These are phyloP conservation scores for Paraphoma chrysanthemicola DNA, from an alignment of 2,329 filamentous ascomycete genomes.

Conservation along the genomic window DNA sequence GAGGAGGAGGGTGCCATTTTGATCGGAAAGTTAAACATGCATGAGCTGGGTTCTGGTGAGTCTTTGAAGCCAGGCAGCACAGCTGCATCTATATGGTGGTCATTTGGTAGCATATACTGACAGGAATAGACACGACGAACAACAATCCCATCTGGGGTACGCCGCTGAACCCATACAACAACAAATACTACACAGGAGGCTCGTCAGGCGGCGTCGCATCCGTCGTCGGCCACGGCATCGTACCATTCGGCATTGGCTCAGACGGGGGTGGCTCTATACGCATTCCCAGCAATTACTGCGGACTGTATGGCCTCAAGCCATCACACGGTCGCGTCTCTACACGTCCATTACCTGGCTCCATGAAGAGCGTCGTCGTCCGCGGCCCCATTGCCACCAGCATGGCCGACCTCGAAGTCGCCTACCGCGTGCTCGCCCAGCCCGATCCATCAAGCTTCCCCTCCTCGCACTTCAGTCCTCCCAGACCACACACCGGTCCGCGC, in stretches of 20 bases:
- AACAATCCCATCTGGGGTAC: slow-evolving; percentile 80
- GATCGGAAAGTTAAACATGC: slow-evolving; percentile 80
- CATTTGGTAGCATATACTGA: background rate
- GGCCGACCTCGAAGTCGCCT: slow-evolving; percentile 80
- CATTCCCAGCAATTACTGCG: slow-evolving; percentile 77
- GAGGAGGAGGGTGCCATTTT: slow-evolving; percentile 77
- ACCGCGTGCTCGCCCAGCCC: slow-evolving; percentile 77
- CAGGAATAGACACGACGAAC: slow-evolving; percentile 72
- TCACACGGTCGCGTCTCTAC: slow-evolving; percentile 72
- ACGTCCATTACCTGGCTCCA: slow-evolving; percentile 65
- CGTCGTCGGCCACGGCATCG: slow-evolving; percentile 70
- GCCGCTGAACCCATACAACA: slow-evolving; percentile 79
- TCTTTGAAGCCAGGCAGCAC: slow-evolving; percentile 2
- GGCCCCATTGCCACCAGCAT: slow-evolving; percentile 80
- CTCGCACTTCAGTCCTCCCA: slow-evolving; percentile 65
- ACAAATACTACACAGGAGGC: slow-evolving; percentile 78
- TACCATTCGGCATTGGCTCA: slow-evolving; percentile 74
- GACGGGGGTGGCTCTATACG: slow-evolving; percentile 80
- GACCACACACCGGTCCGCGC: slow-evolving; percentile 51
- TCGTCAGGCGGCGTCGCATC: slow-evolving; percentile 81
- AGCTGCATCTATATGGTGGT: background rate
- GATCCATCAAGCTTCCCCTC: slow-evolving; percentile 69
- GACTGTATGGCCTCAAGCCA: slow-evolving; percentile 81
- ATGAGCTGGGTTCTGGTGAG: slow-evolving; percentile 75
- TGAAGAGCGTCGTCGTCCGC: slow-evolving; percentile 69